phyloP scores from a whole-genome alignment of 768 basidiomycete species.

The Boletus eberwhitei region DNA sequence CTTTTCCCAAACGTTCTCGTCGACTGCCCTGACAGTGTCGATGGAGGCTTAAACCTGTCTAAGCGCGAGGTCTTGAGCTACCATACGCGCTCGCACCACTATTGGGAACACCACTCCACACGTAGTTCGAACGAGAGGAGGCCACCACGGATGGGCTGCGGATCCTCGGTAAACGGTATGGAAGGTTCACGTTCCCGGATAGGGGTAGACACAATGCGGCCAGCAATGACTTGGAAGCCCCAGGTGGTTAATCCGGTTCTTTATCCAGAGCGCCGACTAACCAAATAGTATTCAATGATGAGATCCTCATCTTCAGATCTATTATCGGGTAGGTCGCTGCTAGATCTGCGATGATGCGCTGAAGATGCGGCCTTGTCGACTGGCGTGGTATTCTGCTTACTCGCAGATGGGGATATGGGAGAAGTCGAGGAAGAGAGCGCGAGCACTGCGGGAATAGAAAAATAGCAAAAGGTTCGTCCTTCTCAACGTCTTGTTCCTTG shows the following conservation, averaged over 20 bases:
- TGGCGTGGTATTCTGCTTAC: slow-evolving; percentile 4
- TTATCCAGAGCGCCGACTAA: slow-evolving; percentile 27
- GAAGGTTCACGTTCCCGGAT: slow-evolving; percentile 55
- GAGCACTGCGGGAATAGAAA: slow-evolving; percentile 28
- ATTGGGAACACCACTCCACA: too few relatives aligned
- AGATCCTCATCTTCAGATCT: slow-evolving; percentile 28
- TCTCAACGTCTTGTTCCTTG: slow-evolving; percentile 21
- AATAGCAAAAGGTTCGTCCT: slow-evolving; percentile 30
- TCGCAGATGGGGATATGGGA: slow-evolving; percentile 11
- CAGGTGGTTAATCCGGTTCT: slow-evolving; percentile 15
- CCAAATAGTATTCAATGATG: slow-evolving; percentile 28
- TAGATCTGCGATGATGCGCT: slow-evolving; percentile 16
- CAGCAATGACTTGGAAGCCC: neutral
- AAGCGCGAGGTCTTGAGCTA: too few relatives aligned
- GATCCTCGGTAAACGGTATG: slow-evolving; percentile 60
- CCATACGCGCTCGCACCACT: too few relatives aligned
- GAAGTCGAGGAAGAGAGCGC: slow-evolving; percentile 17
- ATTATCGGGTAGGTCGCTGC: slow-evolving; percentile 12
- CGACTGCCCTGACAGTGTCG: too few relatives aligned
- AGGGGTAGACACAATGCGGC: slow-evolving; percentile 48
- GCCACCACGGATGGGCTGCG: slow-evolving; percentile 29
- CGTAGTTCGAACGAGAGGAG: too few relatives aligned
- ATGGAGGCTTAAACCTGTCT: too few relatives aligned
- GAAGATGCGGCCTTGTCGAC: neutral
- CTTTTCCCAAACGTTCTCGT: too few relatives aligned